phyloP scores from a whole-genome alignment of 2,329 filamentous ascomycete species.

The Aureobasidium sp. region DNA sequence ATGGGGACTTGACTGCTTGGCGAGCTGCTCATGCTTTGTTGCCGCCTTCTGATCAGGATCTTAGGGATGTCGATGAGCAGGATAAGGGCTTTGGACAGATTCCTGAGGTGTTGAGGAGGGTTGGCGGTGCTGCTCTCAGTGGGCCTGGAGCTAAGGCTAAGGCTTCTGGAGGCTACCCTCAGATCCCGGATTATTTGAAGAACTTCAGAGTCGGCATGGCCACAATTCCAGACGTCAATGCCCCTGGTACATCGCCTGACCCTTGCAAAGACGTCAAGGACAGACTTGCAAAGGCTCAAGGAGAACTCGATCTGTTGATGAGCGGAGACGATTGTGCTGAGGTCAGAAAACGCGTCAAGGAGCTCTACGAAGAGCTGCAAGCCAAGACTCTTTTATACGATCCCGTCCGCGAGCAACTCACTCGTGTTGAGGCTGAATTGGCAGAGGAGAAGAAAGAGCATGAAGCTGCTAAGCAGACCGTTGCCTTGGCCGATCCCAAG shows the following conservation, averaged over 20 bases:
- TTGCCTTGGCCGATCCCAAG: neutral
- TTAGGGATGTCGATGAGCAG: neutral
- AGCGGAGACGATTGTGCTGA: neutral
- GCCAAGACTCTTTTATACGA: neutral
- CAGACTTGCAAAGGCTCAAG: neutral
- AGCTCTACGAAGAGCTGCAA: neutral
- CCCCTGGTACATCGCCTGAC: neutral
- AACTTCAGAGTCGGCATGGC: neutral
- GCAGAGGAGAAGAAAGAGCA: neutral
- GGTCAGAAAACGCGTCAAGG: neutral
- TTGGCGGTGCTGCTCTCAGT: neutral
- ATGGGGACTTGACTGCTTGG: neutral
- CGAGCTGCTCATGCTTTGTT: neutral
- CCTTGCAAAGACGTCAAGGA: conserved; percentile 1
- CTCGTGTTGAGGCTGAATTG: neutral
- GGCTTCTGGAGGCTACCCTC: too few relatives aligned
- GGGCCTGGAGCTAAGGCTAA: too few relatives aligned
- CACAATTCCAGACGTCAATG: neutral
- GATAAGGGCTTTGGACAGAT: neutral
- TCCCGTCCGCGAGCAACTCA: neutral
- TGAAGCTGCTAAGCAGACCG: neutral
- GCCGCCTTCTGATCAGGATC: neutral
- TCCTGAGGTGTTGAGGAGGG: neutral
- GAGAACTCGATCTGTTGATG: neutral
- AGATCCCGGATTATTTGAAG: neutral